These are phyloP conservation scores for Calocybe gangraenosa DNA, from an alignment of 768 basidiomycete genomes.

Conservation along the genomic window DNA sequence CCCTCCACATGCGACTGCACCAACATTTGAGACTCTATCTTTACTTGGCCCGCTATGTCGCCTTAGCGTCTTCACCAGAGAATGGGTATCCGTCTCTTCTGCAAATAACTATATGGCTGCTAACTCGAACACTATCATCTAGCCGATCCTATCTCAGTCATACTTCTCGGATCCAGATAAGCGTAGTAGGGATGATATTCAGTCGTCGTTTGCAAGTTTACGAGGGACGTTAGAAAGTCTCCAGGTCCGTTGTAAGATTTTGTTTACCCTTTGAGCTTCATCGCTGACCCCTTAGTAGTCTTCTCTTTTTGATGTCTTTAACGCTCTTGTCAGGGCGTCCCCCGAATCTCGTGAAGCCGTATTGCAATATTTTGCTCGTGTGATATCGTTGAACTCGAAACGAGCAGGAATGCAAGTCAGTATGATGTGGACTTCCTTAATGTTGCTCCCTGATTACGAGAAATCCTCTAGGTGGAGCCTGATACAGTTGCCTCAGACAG, in stretches of 20 bases:
- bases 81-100: constrained; percentile 65
- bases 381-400: constrained; percentile 72
- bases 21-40: constrained; percentile 59
- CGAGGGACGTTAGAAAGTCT: constrained; percentile 82
- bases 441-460: background rate
- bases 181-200: constrained; percentile 66
- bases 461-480: constrained; percentile 63
- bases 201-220: constrained; percentile 80
- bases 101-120: background rate
- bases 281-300: constrained; percentile 21
- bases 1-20: constrained; percentile 52
- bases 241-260: constrained; percentile 45
- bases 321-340: constrained; percentile 81
- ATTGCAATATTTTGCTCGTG: constrained; percentile 74
- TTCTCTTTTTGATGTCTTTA: constrained; percentile 84
- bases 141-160: constrained; percentile 72
- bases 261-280: background rate
- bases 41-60: constrained; percentile 83
- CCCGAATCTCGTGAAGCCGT: constrained; percentile 77
- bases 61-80: constrained; percentile 80
- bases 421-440: background rate
- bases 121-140: constrained; percentile 5
- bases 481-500: constrained; percentile 85
- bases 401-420: constrained; percentile 87
- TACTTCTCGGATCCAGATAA: constrained; percentile 89